Conservation (phyloP, 2,329 filamentous ascomycete species). For the Rhytidhysteron rufulum region DNA sequence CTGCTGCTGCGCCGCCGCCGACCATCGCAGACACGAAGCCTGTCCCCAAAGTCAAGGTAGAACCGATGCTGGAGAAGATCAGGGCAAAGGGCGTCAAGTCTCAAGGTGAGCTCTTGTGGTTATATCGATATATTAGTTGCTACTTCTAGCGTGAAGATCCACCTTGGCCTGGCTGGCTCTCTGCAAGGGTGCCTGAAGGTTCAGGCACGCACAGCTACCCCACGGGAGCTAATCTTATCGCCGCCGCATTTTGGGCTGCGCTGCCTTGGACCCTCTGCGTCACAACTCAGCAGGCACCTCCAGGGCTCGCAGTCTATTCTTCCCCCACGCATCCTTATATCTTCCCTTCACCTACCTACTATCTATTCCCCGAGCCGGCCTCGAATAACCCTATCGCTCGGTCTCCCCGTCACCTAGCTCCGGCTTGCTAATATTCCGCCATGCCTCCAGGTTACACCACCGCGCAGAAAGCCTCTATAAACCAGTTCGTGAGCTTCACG, state of each 20-base stretch:
- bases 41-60: background rate
- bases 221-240: background rate
- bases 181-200: constrained; percentile 1
- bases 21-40: no score
- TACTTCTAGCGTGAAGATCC: no score
- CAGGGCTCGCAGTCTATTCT: background rate
- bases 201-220: background rate
- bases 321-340: background rate
- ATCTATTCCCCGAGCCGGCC: background rate
- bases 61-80: background rate
- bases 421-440: no score
- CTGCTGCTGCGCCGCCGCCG: no score
- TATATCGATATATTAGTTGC: background rate
- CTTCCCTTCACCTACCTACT: background rate
- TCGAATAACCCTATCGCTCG: background rate
- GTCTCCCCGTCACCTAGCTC: background rate
- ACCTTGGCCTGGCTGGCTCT: no score
- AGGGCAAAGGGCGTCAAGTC: background rate
- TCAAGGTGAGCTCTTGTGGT: background rate
- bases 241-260: background rate
- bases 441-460: constrained; percentile 47
- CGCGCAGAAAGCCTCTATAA: constrained; percentile 44
- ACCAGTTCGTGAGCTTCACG: constrained; percentile 44
- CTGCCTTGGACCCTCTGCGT: background rate
- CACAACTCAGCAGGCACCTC: background rate